Evolutionary conservation across 495 filamentous ascomycete species (phyloP).

Genomic region (Penicillium flavigenum): DNA sequence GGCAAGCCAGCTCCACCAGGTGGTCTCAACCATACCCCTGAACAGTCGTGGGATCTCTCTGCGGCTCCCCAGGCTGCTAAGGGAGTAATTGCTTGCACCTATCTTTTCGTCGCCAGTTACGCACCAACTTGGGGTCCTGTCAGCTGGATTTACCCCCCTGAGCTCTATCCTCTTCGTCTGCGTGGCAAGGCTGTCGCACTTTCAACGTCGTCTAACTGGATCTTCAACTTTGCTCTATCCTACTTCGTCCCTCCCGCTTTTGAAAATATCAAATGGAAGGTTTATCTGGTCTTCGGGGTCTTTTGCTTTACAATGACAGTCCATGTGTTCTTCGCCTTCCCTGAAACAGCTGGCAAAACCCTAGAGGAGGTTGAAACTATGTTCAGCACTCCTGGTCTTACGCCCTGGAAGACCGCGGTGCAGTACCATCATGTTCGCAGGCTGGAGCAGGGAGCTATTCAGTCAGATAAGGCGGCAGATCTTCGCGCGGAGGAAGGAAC

Average conservation of each 20-base stretch:
- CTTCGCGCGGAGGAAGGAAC: conserved; percentile 20
- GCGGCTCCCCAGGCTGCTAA: conserved; percentile 41
- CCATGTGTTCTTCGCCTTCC: conserved; percentile 80
- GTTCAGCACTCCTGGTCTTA: conserved; percentile 62
- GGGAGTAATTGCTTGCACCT: conserved; percentile 62
- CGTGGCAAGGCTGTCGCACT: conserved; percentile 71
- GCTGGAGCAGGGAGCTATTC: conserved; percentile 32
- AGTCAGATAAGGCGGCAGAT: conserved; percentile 29
- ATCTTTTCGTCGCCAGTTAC: conserved; percentile 64
- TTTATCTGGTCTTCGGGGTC: conserved; percentile 72
- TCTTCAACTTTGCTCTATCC: conserved; percentile 76
- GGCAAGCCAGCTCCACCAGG: conserved; percentile 52
- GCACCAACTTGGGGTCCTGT: conserved; percentile 62
- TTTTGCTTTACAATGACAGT: conserved; percentile 71
- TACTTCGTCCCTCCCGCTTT: conserved; percentile 79
- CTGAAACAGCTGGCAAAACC: conserved; percentile 79
- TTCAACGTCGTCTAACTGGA: conserved; percentile 70
- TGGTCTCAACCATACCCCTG: conserved; percentile 37
- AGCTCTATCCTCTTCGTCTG: conserved; percentile 64
- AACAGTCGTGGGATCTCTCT: conserved; percentile 43
- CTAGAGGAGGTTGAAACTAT: conserved; percentile 73
- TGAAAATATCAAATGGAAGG: conserved; percentile 69
- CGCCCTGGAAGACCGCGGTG: conserved; percentile 66
- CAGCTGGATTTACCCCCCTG: conserved; percentile 66
- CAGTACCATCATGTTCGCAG: conserved; percentile 32